Percentiles rank a stretch among this genome's conserved stretches.
These are phyloP conservation scores for Annulohypoxylon maeteangense DNA, from an alignment of 495 filamentous ascomycete genomes.

Conservation along the genomic window DNA sequence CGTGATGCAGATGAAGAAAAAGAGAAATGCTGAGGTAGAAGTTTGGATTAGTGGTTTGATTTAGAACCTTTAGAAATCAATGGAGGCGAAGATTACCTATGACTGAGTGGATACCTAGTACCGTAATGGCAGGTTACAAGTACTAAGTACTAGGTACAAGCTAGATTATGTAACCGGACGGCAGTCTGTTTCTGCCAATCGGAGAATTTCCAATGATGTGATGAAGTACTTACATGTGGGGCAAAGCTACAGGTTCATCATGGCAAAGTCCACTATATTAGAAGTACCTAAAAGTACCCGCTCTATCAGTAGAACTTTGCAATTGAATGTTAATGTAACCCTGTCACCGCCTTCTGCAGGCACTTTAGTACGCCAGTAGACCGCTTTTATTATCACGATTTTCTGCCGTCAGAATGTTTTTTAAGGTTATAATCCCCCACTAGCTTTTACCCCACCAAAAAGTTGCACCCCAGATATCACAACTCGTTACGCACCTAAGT, in stretches of 20 bases:
- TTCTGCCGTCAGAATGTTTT: conserved; percentile 36
- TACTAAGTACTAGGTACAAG: neutral
- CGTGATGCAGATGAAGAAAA: neutral
- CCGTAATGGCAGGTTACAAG: too few species aligned
- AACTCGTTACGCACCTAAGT: neutral
- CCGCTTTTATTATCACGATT: conserved; percentile 5
- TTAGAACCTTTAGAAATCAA: neutral
- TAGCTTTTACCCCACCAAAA: conserved; percentile 1
- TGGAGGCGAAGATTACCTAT: conserved; percentile 26
- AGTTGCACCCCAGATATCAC: neutral
- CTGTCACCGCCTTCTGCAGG: neutral
- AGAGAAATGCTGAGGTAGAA: conserved; percentile 13
- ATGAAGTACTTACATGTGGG: neutral
- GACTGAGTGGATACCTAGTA: neutral
- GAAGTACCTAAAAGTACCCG: neutral
- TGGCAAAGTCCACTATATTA: neutral
- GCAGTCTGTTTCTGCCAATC: conserved; percentile 17
- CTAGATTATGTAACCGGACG: neutral
- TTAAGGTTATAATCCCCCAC: neutral
- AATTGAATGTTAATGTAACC: neutral
- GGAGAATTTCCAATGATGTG: conserved; percentile 31
- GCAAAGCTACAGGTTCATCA: neutral
- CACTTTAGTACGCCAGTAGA: neutral
- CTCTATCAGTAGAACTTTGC: neutral
- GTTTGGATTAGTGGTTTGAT: neutral